These are phyloP conservation scores for Fusarium tanahbumbuense DNA, from an alignment of 2,329 filamentous ascomycete species.

Conservation along the genomic window DNA sequence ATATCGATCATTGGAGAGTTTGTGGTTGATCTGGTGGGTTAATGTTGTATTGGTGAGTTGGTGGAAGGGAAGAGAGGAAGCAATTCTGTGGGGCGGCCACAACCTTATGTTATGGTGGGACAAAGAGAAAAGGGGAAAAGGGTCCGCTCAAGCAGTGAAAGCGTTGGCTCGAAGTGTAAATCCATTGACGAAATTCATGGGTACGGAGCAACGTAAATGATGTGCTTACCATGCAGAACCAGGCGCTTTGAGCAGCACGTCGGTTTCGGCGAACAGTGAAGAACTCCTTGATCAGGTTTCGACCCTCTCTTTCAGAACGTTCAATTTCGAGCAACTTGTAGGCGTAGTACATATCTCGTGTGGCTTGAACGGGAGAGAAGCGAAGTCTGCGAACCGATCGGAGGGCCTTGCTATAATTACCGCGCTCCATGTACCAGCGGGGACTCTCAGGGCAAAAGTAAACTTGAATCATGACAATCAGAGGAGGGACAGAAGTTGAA, in stretches of 20 bases:
- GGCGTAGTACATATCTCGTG: constrained; percentile 64
- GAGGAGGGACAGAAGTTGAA: constrained; percentile 64
- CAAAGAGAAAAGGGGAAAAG: no score
- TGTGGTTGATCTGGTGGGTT: no score
- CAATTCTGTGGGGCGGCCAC: no score
- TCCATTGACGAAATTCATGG: no score
- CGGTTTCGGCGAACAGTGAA: constrained; percentile 53
- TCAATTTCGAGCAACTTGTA: constrained; percentile 54
- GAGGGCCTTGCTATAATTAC: constrained; percentile 58
- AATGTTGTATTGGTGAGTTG: no score
- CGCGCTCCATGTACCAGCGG: constrained; percentile 65
- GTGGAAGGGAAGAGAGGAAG: no score
- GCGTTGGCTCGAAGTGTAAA: no score
- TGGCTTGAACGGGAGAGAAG: constrained; percentile 60
- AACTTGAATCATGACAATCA: constrained; percentile 63
- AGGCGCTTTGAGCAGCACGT: constrained; percentile 52
- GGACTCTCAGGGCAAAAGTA: constrained; percentile 67
- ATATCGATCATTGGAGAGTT: no score
- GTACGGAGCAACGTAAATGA: no score
- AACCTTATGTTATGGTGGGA: no score
- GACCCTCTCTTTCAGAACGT: constrained; percentile 43
- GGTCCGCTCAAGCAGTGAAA: no score
- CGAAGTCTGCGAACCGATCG: constrained; percentile 59
- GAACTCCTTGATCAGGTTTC: constrained; percentile 52
- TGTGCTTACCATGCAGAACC: constrained; percentile 51